phyloP scores from a whole-genome alignment of 371 early-diverging fungal genomes.

The Mortierella sp. region DNA sequence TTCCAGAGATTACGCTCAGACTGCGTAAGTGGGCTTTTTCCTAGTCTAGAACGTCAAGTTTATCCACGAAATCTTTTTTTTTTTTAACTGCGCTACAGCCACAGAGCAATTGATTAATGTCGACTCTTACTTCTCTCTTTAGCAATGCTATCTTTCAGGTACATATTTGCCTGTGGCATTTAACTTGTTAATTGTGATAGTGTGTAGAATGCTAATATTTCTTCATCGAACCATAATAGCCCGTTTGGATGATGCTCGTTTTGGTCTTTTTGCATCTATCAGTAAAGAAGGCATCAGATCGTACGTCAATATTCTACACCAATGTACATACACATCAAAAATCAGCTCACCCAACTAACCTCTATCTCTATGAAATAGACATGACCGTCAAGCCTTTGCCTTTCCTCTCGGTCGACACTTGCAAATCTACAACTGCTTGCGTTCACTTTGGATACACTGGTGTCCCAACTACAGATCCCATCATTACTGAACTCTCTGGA shows the following conservation, averaged over 20 bases:
- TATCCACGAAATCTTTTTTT: background rate
- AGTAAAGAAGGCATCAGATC: slow-evolving; percentile 30
- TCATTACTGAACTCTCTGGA: slow-evolving; percentile 44
- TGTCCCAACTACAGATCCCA: slow-evolving; percentile 42
- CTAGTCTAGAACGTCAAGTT: too few relatives aligned
- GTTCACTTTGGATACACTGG: slow-evolving; percentile 59
- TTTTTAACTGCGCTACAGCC: background rate
- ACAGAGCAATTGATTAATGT: background rate
- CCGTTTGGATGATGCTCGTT: slow-evolving; percentile 56
- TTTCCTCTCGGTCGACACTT: slow-evolving; percentile 48
- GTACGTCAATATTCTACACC: slow-evolving; percentile 17
- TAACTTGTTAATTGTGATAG: too few relatives aligned
- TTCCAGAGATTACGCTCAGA: slow-evolving; percentile 47
- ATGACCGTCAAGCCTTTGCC: slow-evolving; percentile 50
- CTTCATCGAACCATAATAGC: too few relatives aligned
- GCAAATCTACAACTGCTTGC: slow-evolving; percentile 50
- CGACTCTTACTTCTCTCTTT: background rate
- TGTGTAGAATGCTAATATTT: too few relatives aligned
- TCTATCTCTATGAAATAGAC: slow-evolving; percentile 15
- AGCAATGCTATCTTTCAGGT: slow-evolving; percentile 55
- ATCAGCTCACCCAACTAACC: background rate
- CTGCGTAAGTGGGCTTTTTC: slow-evolving; percentile 44
- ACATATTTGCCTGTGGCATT: background rate
- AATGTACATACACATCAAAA: background rate
- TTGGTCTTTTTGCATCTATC: slow-evolving; percentile 55